Percentiles rank a stretch among this genome's conserved stretches.
phyloP scores from a whole-genome alignment of 176 grass and related monocot genomes.

The Juncus inflexus region DNA sequence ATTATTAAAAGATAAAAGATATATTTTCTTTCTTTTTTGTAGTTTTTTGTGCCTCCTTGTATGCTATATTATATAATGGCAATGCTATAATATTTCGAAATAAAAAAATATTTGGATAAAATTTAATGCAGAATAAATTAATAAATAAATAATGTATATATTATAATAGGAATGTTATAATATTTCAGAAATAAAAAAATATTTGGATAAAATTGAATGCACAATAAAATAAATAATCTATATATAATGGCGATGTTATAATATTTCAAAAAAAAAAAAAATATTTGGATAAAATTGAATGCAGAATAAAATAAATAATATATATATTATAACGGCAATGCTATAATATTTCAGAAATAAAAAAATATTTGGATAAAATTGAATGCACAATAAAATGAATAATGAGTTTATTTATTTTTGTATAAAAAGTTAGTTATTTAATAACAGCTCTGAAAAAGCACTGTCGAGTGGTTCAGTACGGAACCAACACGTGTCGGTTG shows the following conservation, averaged over 20 bases:
- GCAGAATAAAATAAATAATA: too few relatives aligned
- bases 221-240: neutral
- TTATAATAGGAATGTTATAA: conserved; percentile 20
- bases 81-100: neutral
- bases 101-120: too few relatives aligned
- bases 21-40: neutral
- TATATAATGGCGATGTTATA: conserved; percentile 19
- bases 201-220: too few relatives aligned
- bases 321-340: neutral
- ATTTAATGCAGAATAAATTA: too few relatives aligned
- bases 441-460: too few relatives aligned
- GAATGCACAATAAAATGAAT: too few relatives aligned
- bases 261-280: conserved; percentile 14
- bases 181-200: conserved; percentile 5
- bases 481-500: too few relatives aligned
- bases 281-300: too few relatives aligned
- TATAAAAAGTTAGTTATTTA: too few relatives aligned
- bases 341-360: conserved; percentile 15
- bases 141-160: neutral
- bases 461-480: too few relatives aligned
- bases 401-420: too few relatives aligned
- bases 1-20: neutral
- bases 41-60: neutral
- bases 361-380: neutral
- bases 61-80: neutral